A percentile compares a stretch with the other conserved stretches of the same genome.
These are phyloP conservation scores for Exophiala aquamarina DNA, from an alignment of 2,329 filamentous ascomycete species.

Conservation along the genomic window DNA sequence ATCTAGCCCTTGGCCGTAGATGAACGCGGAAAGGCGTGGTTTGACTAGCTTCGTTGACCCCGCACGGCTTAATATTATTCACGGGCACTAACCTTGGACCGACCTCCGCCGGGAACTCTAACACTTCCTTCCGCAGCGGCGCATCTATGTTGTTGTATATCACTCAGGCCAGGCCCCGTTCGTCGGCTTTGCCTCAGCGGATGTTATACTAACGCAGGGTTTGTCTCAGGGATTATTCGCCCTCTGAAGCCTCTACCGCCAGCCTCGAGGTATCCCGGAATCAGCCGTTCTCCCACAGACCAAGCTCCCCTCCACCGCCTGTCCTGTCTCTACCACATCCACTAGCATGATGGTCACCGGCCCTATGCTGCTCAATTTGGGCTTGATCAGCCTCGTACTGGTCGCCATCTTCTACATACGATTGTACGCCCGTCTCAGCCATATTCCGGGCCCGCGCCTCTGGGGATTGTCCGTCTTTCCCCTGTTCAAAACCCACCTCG, in stretches of 20 bases:
- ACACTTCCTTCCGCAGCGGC: too few species aligned
- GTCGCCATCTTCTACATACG: slow-evolving; percentile 7
- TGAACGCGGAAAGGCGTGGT: too few species aligned
- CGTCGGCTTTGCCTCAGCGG: too few species aligned
- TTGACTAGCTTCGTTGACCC: too few species aligned
- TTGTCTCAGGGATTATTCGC: neutral
- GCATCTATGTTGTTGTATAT: too few species aligned
- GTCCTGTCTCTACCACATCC: slow-evolving; percentile 3
- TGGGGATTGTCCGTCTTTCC: slow-evolving; percentile 13
- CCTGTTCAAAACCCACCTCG: slow-evolving; percentile 9
- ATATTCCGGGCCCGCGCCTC: slow-evolving; percentile 12
- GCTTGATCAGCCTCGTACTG: slow-evolving; percentile 5
- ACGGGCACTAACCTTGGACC: too few species aligned
- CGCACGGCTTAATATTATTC: too few species aligned
- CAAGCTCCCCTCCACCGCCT: slow-evolving; percentile 5
- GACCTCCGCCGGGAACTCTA: too few species aligned
- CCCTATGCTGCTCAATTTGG: slow-evolving; percentile 4
- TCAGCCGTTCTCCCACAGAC: neutral
- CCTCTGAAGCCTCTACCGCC: neutral
- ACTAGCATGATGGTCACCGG: slow-evolving; percentile 5
- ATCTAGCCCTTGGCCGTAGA: too few species aligned
- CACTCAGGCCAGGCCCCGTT: too few species aligned
- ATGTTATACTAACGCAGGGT: too few species aligned
- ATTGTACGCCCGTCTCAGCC: slow-evolving; percentile 11
- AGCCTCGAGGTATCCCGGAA: neutral